A percentile compares a stretch with the other conserved stretches of the same genome.
Conservation (phyloP, 345 rosid genomes). For the Camelina hispida region DNA sequence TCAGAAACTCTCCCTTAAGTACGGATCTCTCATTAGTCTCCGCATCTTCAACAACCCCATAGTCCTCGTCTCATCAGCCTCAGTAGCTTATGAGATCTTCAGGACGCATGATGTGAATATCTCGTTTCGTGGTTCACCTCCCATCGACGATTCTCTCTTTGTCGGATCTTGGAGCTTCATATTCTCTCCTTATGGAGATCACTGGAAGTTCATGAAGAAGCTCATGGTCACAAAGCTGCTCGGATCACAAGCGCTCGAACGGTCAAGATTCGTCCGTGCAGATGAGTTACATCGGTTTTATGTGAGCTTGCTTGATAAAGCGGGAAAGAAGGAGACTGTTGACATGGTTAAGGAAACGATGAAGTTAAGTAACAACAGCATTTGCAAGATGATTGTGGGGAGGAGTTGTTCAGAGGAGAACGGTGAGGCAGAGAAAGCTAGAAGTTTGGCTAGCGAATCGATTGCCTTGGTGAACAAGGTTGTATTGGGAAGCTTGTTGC, state of each 20-base stretch:
- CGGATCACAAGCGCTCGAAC: constrained; percentile 17
- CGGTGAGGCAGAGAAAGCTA: constrained; percentile 6
- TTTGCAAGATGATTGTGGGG: constrained; percentile 19
- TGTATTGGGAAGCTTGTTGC: background rate
- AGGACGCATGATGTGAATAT: constrained; percentile 2
- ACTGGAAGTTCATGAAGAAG: constrained; percentile 37
- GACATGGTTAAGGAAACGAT: constrained; percentile 20
- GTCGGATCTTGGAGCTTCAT: background rate
- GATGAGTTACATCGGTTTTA: constrained; percentile 16
- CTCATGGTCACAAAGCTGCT: constrained; percentile 28
- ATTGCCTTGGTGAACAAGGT: background rate
- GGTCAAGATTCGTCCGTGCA: background rate
- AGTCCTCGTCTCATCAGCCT: constrained; percentile 6
- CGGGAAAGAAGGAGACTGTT: constrained; percentile 8
- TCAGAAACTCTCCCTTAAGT: constrained; percentile 5
- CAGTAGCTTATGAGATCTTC: constrained; percentile 8
- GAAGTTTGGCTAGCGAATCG: background rate
- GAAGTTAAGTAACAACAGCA: constrained; percentile 10
- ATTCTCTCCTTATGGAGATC: background rate
- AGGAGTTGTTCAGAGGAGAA: constrained; percentile 4
- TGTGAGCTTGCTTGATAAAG: constrained; percentile 12
- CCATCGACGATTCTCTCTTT: background rate
- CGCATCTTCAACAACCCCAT: constrained; percentile 7
- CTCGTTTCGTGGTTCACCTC: constrained; percentile 8
- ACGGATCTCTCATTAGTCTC: constrained; percentile 15